A percentile compares a stretch with the other conserved stretches of the same genome.
These are phyloP conservation scores for Leccinum disarticulatum DNA, from an alignment of 768 basidiomycete genomes.

Conservation along the genomic window DNA sequence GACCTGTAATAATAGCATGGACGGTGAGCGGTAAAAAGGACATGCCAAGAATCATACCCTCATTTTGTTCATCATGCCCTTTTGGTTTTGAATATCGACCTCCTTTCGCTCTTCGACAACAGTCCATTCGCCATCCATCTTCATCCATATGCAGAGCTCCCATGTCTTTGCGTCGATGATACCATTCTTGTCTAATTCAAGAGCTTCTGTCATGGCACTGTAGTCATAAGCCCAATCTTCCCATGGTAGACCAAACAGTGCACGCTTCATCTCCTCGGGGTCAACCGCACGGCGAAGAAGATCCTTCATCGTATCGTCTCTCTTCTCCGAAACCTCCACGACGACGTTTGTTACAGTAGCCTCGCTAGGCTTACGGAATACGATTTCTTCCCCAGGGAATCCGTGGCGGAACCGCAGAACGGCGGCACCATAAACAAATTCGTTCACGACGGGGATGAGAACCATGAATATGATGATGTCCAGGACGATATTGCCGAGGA, in stretches of 20 bases:
- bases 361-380: slow-evolving; percentile 32
- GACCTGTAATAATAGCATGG: slow-evolving; percentile 13
- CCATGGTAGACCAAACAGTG: slow-evolving; percentile 31
- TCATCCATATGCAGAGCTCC: slow-evolving; percentile 37
- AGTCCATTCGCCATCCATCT: slow-evolving; percentile 27
- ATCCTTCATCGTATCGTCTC: slow-evolving; percentile 25
- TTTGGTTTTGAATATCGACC: slow-evolving; percentile 16
- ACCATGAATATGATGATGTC: slow-evolving; percentile 29
- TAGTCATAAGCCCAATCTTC: slow-evolving; percentile 35
- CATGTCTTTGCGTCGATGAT: slow-evolving; percentile 23
- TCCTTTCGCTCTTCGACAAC: slow-evolving; percentile 31
- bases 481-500: slow-evolving; percentile 26
- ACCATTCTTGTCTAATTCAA: slow-evolving; percentile 22
- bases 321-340: slow-evolving; percentile 26
- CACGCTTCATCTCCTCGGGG: slow-evolving; percentile 29
- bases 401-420: slow-evolving; percentile 28
- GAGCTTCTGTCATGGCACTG: slow-evolving; percentile 28
- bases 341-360: slow-evolving; percentile 27
- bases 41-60: slow-evolving; percentile 16
- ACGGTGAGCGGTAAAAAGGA: background rate
- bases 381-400: slow-evolving; percentile 27
- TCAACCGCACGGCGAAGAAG: slow-evolving; percentile 30
- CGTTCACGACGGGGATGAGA: slow-evolving; percentile 25
- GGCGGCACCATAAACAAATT: slow-evolving; percentile 21
- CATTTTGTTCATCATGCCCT: slow-evolving; percentile 32